phyloP scores from a whole-genome alignment of 116 monocot genomes.

The Trichopus zeylanicus region DNA sequence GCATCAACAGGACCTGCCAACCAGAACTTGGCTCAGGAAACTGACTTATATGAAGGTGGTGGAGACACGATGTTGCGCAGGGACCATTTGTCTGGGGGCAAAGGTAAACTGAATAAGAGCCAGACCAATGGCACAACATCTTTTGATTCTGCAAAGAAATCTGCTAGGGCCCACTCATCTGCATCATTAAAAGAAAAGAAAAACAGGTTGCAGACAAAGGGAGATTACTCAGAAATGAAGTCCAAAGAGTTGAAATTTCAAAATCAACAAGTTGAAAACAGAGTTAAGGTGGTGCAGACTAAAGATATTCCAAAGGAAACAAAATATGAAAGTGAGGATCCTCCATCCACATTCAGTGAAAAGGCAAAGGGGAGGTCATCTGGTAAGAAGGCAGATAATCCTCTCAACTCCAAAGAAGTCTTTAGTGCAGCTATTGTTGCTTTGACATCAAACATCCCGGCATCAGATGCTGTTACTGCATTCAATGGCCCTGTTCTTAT shows the following conservation, averaged over 20 bases:
- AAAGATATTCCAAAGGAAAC: constrained; percentile 18
- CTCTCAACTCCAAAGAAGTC: constrained; percentile 4
- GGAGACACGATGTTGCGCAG: constrained; percentile 29
- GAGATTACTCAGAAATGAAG: constrained; percentile 26
- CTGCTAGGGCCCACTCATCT: constrained; percentile 8
- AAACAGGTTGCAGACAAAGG: constrained; percentile 28
- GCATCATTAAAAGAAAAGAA: constrained; percentile 40
- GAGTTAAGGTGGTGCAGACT: constrained; percentile 1
- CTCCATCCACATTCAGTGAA: constrained; percentile 14
- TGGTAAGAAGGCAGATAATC: constrained; percentile 23
- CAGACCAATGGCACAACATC: constrained; percentile 13
- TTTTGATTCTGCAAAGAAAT: constrained; percentile 29
- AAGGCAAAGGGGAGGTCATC: constrained; percentile 24
- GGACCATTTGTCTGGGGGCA: constrained; percentile 24
- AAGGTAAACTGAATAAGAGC: constrained; percentile 29
- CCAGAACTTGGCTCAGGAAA: constrained; percentile 21
- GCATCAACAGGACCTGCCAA: constrained; percentile 20
- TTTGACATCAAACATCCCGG: constrained; percentile 16
- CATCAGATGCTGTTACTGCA: constrained; percentile 12
- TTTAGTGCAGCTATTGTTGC: constrained; percentile 8
- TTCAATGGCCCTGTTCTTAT: constrained; percentile 47
- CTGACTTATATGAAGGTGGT: constrained; percentile 17
- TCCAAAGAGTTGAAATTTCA: constrained; percentile 27
- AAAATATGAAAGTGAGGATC: constrained; percentile 15
- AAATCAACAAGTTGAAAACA: constrained; percentile 26